These are phyloP conservation scores for Arthroderma uncinatum DNA, from an alignment of 2,329 filamentous ascomycete genomes.

Conservation along the genomic window DNA sequence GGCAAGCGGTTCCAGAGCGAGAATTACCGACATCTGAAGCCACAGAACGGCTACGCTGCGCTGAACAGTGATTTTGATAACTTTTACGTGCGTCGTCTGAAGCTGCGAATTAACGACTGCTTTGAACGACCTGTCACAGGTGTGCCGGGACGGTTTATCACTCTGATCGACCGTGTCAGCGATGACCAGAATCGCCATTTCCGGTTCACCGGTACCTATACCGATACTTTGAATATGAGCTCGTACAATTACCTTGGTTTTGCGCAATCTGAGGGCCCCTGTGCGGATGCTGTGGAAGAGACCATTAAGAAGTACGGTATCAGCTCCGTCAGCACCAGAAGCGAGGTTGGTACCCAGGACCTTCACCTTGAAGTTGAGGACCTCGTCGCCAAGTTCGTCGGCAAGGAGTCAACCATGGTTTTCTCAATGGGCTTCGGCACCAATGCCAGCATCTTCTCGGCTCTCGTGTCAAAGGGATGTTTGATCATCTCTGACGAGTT, in stretches of 20 bases:
- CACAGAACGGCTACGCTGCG: constrained; percentile 80
- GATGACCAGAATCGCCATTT: constrained; percentile 88
- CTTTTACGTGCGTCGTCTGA: constrained; percentile 87
- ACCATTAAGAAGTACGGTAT: constrained; percentile 76
- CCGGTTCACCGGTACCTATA: constrained; percentile 76
- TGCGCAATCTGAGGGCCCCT: constrained; percentile 92
- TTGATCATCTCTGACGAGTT: constrained; percentile 94
- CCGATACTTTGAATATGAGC: constrained; percentile 95
- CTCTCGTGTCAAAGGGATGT: constrained; percentile 82
- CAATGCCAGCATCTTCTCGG: constrained; percentile 85
- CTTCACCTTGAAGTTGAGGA: constrained; percentile 81
- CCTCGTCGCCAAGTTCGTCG: constrained; percentile 79
- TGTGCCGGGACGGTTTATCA: constrained; percentile 89
- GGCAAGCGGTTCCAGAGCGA: constrained; percentile 86
- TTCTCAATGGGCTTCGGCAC: constrained; percentile 99
- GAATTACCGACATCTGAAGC: constrained; percentile 73
- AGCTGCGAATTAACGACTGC: constrained; percentile 91
- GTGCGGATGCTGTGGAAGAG: constrained; percentile 84
- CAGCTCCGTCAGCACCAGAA: constrained; percentile 66
- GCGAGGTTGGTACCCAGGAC: constrained; percentile 77
- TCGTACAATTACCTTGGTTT: constrained; percentile 99
- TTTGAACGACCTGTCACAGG: constrained; percentile 87
- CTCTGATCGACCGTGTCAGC: constrained; percentile 78
- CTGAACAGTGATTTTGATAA: constrained; percentile 98
- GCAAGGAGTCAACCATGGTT: constrained; percentile 88